Evolutionary conservation across 31 red algal species (phyloP), one percentile per base, ranked within the genome.

Genomic region (Asparagopsis taxiformis): DNA sequence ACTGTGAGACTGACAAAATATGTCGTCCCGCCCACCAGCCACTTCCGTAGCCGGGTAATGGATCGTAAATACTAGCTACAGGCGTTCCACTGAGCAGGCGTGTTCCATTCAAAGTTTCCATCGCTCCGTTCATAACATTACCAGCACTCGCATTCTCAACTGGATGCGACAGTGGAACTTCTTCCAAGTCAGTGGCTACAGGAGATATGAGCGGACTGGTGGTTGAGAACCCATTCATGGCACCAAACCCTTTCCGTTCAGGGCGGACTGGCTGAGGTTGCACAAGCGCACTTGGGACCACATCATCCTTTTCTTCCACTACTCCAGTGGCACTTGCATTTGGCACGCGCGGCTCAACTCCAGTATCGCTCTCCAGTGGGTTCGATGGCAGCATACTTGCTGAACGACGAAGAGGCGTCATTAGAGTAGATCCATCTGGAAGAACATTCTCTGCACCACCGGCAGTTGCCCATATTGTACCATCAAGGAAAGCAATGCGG

Each of bases 1-100:
- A 99, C 69, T 99, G 91, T 0, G 70, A 62, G n/a, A 99, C 92
- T 29, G 79, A 87, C 10, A 99, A 29, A 64, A 99, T 89, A 51
- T 94, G 82, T 38, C 83, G 82, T 44, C 88, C 91, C 48, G 77
- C 75, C 75, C 79, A 93, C 80, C 88, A 90, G 19, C 84, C 86
- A 38, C 56, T 71, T 9, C 93, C 93, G 37, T 86, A 87, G 26
- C 93, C 87, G 3, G 80, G 84, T 20, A 95, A 65, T 32, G 72
- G 68, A 25, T 74, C 72, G 11, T 39, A 38, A 1, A 74, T 24
- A 8, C 65, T 34, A 17, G 62, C 72, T 16, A 38, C 51, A 19
- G 73, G 55, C 34, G 55, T 65, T 31, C 13, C 65, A 6, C 9
- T 33, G 2, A 8, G 3, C 22, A 31, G 5, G 22, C 65, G 31